These are phyloP conservation scores for Monosporozyma solicola DNA, from an alignment of 805 yeast genomes.

Conservation along the genomic window DNA sequence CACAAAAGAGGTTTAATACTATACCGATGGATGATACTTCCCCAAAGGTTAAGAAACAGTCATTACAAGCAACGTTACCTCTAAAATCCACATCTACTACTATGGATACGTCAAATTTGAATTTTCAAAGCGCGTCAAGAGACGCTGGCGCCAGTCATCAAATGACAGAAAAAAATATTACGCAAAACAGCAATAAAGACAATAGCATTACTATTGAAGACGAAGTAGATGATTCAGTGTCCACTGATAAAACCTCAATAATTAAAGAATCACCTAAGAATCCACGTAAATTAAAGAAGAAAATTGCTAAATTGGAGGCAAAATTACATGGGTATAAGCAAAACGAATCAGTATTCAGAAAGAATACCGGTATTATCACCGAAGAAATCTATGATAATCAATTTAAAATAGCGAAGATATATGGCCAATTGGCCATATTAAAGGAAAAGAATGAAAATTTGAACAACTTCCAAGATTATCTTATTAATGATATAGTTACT, in stretches of 20 bases:
- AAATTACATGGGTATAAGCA: conserved; percentile 3
- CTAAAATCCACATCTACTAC: not conserved
- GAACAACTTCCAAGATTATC: not conserved
- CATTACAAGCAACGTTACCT: not conserved
- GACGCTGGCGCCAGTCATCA: not conserved
- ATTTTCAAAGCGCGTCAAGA: not conserved
- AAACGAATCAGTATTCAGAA: conserved; percentile 3
- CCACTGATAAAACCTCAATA: not conserved
- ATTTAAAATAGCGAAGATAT: conserved; percentile 7
- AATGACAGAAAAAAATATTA: not conserved
- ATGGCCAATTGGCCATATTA: conserved; percentile 4
- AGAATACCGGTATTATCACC: conserved; percentile 1
- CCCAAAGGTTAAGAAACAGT: not conserved
- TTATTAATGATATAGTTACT: not conserved
- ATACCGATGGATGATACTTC: not conserved
- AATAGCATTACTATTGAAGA: not conserved
- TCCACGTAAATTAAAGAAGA: not conserved
- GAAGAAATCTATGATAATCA: conserved; percentile 9
- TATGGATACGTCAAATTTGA: not conserved
- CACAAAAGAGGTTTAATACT: not conserved
- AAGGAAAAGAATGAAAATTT: conserved; percentile 1
- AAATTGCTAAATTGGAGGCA: not conserved
- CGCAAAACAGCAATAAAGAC: not conserved
- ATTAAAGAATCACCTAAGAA: not conserved
- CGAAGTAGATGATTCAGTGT: not conserved